A percentile compares a stretch with the other conserved stretches of the same genome.
Evolutionary conservation across 2,329 filamentous ascomycete genomes (phyloP).

Genomic region (Diaporthe sp.): DNA sequence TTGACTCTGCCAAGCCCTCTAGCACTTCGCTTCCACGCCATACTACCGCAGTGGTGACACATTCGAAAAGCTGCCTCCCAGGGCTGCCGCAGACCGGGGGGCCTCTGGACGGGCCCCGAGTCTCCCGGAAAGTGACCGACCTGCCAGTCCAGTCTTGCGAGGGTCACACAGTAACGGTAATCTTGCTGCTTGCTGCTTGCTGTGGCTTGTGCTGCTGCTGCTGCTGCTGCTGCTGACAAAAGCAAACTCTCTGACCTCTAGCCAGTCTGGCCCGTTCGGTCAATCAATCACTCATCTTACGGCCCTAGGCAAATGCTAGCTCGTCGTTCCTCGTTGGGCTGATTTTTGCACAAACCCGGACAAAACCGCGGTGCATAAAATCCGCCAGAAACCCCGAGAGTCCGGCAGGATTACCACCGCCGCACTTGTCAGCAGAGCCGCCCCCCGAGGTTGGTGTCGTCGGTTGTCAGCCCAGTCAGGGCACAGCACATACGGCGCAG

Average conservation of each 20-base stretch:
- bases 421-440: conserved; percentile 30
- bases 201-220: neutral
- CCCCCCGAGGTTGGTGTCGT: conserved; percentile 8
- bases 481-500: neutral
- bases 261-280: neutral
- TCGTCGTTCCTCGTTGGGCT: conserved; percentile 1
- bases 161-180: neutral
- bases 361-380: neutral
- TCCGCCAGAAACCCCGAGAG: conserved; percentile 29
- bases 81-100: neutral
- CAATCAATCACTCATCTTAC: neutral
- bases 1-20: conserved; percentile 33
- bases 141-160: neutral
- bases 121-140: conserved; percentile 29
- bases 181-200: neutral
- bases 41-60: conserved; percentile 29
- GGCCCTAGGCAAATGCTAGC: neutral
- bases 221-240: conserved; percentile 2
- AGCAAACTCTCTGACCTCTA: neutral
- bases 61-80: neutral
- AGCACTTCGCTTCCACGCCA: conserved; percentile 23
- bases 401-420: conserved; percentile 8
- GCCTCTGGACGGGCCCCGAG: conserved; percentile 18
- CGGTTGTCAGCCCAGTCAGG: conserved; percentile 9
- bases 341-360: neutral